Evolutionary conservation across 768 basidiomycete species (phyloP), one percentile per base, ranked within the genome.

Genomic region (Tephrocybe sp.): DNA sequence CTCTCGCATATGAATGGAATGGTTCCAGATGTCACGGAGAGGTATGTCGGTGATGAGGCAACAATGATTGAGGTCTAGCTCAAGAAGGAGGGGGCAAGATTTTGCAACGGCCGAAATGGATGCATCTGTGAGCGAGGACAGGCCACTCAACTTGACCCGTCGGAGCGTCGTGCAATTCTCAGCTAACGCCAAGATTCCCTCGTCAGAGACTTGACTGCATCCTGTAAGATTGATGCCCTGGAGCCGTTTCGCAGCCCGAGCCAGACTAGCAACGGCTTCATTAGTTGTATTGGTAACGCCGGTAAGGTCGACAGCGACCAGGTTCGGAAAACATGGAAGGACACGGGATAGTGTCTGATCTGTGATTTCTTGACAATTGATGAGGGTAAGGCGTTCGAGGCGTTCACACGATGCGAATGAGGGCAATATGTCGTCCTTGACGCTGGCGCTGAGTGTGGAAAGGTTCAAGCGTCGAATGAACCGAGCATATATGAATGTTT

Each of bases 391-490:
- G 44, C 94, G 85, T 68, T 97, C 95, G 44, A 95, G 78, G 40
- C 90, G 76, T 58, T 83, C 77, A 68, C 94, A 97, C 44, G 75
- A 77, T 31, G 79, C 74, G 55, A 96, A 82, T 39, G 84, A 77
- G 41, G 75, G 70, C 63, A 97, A 82, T 49, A 88, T 75, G 52
- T 86, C 79, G 68, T 94, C 90, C 34, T 74, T 79, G 60, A 98
- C 80, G 54, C 83, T 78, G 18, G 71, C 64, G 26, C 83, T 83
- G 31, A 98, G 73, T 43, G 78, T 77, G 45, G 86, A 76, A 63
- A 98, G 89, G 65, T 98, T 97, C 63, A 99, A 81, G 38, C 97
- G 86, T 24, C 92, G 86, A 55, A 98, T 85, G 63, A 96, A 92
- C 47, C 77, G 76, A 35, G 90, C 78, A 64, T 98, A 98, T 9